Base-by-base conservation (phyloP, 768 basidiomycete species). In the Galerina marginata region DNA sequence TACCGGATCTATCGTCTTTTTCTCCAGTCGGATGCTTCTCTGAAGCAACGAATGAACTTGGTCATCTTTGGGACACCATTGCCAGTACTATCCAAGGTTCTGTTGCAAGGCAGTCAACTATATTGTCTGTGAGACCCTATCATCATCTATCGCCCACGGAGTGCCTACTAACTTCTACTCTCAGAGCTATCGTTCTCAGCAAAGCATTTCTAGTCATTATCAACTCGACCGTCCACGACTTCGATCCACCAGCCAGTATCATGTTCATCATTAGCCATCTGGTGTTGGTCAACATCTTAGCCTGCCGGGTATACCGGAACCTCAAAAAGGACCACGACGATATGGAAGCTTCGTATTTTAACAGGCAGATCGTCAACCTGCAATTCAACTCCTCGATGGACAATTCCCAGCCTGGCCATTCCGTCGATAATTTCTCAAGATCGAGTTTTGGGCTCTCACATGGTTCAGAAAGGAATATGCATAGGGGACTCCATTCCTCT, bases 71-170 rank as follows among this genome's bases (percentile, higher is more conserved):
- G 54, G 25, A 37, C 48, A 36, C 16, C 58, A 3, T 25, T 63
- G 14, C 36, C 54, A n/a, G 56, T 52, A 4, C 14, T 55, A 2
- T 37, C 51, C 14, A 51, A 59, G 33, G 54, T 49, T 26, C 16
- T 61, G 9, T 37, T 58, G 9, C 56, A 49, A 25, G 55, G 62
- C 14, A 56, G 54, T 44, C 58, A 62, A 10, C n/a, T 56, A 0
- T 65, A 62, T 45, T 60, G 43, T 40, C 20, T 60, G 61, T 62
- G 29, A 43, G 64, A 20, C 20, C 20, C 2, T 65, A 15, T 44
- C 6, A 9, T 48, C 46, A 12, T 29, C 44, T 40, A 25, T n/a
- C 16, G 2, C 16, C 14, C 14, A 10, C n/a, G 14, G n/a, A 50
- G 48, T 20, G 20, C 20, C 20, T 1, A 20, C 16, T 2, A 11